Evolutionary conservation across 129 eudicot species (phyloP), one percentile per base, ranked within the genome.

Genomic region (Tanacetum coccineum): DNA sequence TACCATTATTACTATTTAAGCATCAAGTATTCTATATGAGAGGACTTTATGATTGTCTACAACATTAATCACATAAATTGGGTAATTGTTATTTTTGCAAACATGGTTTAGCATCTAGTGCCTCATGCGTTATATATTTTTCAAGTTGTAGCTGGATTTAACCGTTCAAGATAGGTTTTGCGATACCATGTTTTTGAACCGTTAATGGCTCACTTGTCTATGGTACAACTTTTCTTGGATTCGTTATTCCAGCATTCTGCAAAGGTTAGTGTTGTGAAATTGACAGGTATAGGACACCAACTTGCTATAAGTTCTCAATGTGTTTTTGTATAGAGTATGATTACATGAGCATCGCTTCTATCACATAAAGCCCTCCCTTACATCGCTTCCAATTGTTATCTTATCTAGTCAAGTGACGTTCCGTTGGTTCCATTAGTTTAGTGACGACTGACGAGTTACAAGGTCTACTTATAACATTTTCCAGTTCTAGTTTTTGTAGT

Each of bases 11-110:
- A 22, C 6, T 1, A 44, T 51, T 62, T 19, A 52, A 62, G 51
- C 62, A 59, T 11, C 13, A 55, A 32, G 62, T 62, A 15, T 62
- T 45, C 62, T 40, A 52, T 62, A 62, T 72, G 46, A 62, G 42
- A 20, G 39, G 48, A 62, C 22, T 36, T 14, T 62, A 18, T 6
- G 58, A 32, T 58, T 57, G 54, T 56, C 45, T 25, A 70, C 59
- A 26, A 22, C 53, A 48, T 49, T 22, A 22, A 22, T 22, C 25
- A 22, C 25, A 36, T 36, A 39, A 52, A 58, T 17, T 48, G n/a
- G 39, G 39, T 46, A 11, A 25, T 0, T 11, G 7, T 4, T 59
- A 13, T 57, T 5, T 19, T 18, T 32, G 65, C 46, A 15, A 15
- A 14, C 66, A 22, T 70, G 55, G 18, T 55, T 19, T 55, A 9